phyloP scores from a whole-genome alignment of 2,329 filamentous ascomycete species.

The Aspergillus neoniger region DNA sequence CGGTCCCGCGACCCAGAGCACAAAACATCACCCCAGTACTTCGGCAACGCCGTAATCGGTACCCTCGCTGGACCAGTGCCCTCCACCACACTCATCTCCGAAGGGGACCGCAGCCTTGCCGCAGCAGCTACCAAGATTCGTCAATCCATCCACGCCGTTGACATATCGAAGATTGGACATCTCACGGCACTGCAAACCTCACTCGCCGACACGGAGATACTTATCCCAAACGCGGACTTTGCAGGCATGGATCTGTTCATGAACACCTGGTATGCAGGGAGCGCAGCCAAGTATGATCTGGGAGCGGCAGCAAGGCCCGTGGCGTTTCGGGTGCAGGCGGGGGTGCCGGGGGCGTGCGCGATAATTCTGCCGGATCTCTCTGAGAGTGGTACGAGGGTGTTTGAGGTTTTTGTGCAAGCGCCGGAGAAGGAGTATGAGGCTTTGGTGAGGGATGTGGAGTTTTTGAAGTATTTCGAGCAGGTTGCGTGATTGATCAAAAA shows the following conservation, averaged over 20 bases:
- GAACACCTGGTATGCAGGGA: slow-evolving; percentile 27
- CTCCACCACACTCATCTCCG: slow-evolving; percentile 12
- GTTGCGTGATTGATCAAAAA: no score
- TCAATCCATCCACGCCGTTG: slow-evolving; percentile 20
- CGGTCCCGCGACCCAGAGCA: slow-evolving; percentile 25
- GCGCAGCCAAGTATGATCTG: slow-evolving; percentile 24
- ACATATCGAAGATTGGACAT: slow-evolving; percentile 15
- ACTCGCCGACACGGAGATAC: slow-evolving; percentile 17
- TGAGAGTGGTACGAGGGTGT: slow-evolving; percentile 8
- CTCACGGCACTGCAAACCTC: slow-evolving; percentile 19
- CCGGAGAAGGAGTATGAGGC: slow-evolving; percentile 17
- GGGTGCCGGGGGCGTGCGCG: slow-evolving; percentile 16
- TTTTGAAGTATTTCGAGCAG: slow-evolving; percentile 24
- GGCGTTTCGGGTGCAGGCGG: slow-evolving; percentile 18
- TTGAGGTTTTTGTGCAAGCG: slow-evolving; percentile 24
- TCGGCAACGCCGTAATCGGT: slow-evolving; percentile 25
- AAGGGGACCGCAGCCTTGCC: slow-evolving; percentile 18
- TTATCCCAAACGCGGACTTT: slow-evolving; percentile 21
- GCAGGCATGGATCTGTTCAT: slow-evolving; percentile 26
- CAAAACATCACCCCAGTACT: slow-evolving; percentile 22
- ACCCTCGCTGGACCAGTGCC: slow-evolving; percentile 18
- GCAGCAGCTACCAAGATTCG: slow-evolving; percentile 22
- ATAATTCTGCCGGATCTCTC: slow-evolving; percentile 24
- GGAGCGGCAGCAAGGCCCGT: slow-evolving; percentile 18
- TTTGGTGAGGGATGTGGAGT: slow-evolving; percentile 18